Conservation (phyloP, 78 protist species). For the Fonticula alba region DNA sequence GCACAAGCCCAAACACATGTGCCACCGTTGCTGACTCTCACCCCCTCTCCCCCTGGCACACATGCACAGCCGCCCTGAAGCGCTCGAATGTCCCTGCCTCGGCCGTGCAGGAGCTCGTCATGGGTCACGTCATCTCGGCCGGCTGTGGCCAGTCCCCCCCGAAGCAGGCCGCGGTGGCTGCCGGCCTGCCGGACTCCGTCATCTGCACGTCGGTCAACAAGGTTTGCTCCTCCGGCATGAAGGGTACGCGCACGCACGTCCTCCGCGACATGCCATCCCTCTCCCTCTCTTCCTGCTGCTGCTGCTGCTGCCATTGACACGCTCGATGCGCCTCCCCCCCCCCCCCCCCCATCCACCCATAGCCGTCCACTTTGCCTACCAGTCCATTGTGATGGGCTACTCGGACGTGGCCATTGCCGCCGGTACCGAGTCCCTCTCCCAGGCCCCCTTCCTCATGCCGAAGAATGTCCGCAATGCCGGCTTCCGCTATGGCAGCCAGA, state of each 20-base stretch:
- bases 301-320: too few species aligned
- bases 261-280: too few species aligned
- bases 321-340: too few species aligned
- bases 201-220: constrained; percentile 48
- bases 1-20: too few species aligned
- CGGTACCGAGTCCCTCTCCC: constrained; percentile 93
- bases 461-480: constrained; percentile 55
- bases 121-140: constrained; percentile 72
- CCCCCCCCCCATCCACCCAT: too few species aligned
- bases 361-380: constrained; percentile 73
- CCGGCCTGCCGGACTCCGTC: constrained; percentile 34
- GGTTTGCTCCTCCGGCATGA: constrained; percentile 94
- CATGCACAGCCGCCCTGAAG: too few species aligned
- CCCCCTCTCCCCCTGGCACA: too few species aligned
- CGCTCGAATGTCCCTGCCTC: too few species aligned
- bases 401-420: constrained; percentile 55
- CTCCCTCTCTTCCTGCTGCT: too few species aligned
- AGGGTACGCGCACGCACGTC: too few species aligned
- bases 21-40: too few species aligned
- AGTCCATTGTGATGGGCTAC: constrained; percentile 57
- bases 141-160: constrained; percentile 71
- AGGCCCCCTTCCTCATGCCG: constrained; percentile 66
- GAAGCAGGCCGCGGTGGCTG: constrained; percentile 62
- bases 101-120: constrained; percentile 46
- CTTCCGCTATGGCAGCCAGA: constrained; percentile 42